Evolutionary conservation across 495 filamentous ascomycete genomes (phyloP), one percentile per base, ranked within the genome.

Genomic region (Hyaloscypha hepaticicola): DNA sequence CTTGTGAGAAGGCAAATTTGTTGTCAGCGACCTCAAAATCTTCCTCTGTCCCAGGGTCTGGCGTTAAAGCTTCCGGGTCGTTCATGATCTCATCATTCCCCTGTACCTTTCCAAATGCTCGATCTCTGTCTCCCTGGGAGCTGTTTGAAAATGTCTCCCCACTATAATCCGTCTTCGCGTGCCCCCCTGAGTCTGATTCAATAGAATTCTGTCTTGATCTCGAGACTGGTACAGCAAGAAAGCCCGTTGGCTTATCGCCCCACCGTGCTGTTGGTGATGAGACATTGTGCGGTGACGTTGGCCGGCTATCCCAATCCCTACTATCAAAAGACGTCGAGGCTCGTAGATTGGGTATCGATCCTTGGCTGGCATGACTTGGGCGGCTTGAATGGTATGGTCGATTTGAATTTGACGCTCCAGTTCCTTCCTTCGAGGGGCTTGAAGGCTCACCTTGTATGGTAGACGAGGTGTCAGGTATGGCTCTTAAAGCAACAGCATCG

Each of bases 281-380:
- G 58, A 96, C 76, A 77, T 97, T 96, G 75, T 96, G 93, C 0
- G 92, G 90, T 50, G 92, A 96, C 0, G 89, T 92, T n/a, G 92
- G 93, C 60, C 91, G 80, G 71, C 88, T 90, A 62, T 92, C 89
- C 70, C 87, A 88, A 61, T 92, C 88, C 69, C 79, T 83, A 67
- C 82, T 85, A 64, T 96, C 91, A 52, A 91, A 91, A 4, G 90
- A 92, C 58, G 78, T 79, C 0, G 83, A 76, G 27, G 77, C 80
- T 58, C 85, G 84, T 55, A 83, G 72, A 58, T 93, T 89, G 8
- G 83, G 79, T 51, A 85, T 78, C 27, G 71, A 71, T 62, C 61
- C 66, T 52, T 53, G 57, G 53, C 71, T 69, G 22, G 63, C 55
- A 25, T 71, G 64, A 55, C 71, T 73, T 2, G 56, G 26, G 48